Percentiles rank a stretch among this genome's conserved stretches.
phyloP scores from a whole-genome alignment of 768 basidiomycete genomes.

The Strobilomyces dryophilus region DNA sequence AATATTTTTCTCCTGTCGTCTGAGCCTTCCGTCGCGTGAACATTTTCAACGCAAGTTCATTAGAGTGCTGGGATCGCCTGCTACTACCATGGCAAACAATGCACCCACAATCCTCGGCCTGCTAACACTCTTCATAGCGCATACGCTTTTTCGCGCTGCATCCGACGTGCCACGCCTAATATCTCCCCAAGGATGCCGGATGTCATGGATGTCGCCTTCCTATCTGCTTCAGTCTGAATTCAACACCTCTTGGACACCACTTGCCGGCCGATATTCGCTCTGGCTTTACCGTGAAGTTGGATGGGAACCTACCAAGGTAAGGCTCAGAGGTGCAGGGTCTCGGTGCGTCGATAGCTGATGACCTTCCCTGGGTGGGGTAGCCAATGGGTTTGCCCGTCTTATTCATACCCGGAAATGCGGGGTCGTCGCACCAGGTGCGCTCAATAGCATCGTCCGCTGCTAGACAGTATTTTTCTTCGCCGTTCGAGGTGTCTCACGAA shows the following conservation, averaged over 20 bases:
- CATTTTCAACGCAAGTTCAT: no score
- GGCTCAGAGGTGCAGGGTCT: not conserved
- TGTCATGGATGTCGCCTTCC: conserved; percentile 95
- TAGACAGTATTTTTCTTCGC: conserved; percentile 70
- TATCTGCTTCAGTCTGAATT: conserved; percentile 73
- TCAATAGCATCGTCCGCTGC: conserved; percentile 92
- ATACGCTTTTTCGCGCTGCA: conserved; percentile 41
- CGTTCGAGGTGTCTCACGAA: conserved; percentile 48
- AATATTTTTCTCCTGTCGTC: no score
- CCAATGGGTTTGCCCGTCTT: conserved; percentile 74
- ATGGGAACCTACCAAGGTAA: conserved; percentile 68
- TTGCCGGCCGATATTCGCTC: conserved; percentile 75
- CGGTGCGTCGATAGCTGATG: not conserved
- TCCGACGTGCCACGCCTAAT: conserved; percentile 45
- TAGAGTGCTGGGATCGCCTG: no score
- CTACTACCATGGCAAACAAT: conserved; percentile 9
- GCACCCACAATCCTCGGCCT: conserved; percentile 21
- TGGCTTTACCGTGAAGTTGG: conserved; percentile 88
- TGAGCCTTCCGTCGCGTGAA: no score
- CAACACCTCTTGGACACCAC: conserved; percentile 63
- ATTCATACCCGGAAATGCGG: conserved; percentile 97
- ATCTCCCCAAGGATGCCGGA: conserved; percentile 89
- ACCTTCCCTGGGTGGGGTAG: conserved; percentile 11
- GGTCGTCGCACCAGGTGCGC: conserved; percentile 89
- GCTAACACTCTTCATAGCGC: conserved; percentile 36